Percentiles rank a stretch among this genome's conserved stretches.
phyloP scores from a whole-genome alignment of 257 asterid species.

The Linaria vulgaris region DNA sequence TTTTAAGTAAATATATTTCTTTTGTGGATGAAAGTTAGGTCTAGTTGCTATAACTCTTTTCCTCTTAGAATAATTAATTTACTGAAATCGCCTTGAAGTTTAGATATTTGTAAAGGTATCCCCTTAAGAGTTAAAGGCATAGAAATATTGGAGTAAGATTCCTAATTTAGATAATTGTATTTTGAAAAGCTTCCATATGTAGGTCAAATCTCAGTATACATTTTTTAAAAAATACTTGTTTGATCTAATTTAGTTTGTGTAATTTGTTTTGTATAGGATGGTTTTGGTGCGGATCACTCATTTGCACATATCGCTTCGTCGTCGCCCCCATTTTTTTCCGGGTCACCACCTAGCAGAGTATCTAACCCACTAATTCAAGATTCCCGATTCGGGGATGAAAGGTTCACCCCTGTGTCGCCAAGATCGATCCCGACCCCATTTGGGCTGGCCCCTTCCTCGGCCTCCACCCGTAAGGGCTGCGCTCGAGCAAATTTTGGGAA shows the following conservation, averaged over 20 bases:
- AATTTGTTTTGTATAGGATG: conserved; percentile 45
- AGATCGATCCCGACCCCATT: conserved; percentile 57
- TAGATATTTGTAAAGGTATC: too few relatives aligned
- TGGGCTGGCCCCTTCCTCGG: conserved; percentile 54
- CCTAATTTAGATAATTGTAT: too few relatives aligned
- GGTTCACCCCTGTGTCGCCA: conserved; percentile 58
- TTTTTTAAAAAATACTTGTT: too few relatives aligned
- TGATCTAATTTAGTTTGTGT: conserved; percentile 5
- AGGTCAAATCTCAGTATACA: too few relatives aligned
- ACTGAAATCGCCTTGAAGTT: too few relatives aligned
- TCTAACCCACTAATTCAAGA: conserved; percentile 98
- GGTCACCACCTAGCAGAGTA: conserved; percentile 99
- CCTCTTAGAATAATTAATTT: too few relatives aligned
- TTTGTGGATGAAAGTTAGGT: too few relatives aligned
- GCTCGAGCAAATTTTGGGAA: conserved; percentile 83
- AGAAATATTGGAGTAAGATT: too few relatives aligned
- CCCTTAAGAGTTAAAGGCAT: too few relatives aligned
- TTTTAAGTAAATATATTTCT: too few relatives aligned
- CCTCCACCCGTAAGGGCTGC: conserved; percentile 64
- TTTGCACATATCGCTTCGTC: conserved; percentile 58
- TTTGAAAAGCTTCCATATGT: too few relatives aligned
- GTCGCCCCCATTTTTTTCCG: conserved; percentile 98
- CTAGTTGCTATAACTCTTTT: too few relatives aligned
- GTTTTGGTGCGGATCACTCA: conserved; percentile 48
- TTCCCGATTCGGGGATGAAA: conserved; percentile 74